Conservation (phyloP, 768 basidiomycete genomes). For the Thelephora ganbajun region DNA sequence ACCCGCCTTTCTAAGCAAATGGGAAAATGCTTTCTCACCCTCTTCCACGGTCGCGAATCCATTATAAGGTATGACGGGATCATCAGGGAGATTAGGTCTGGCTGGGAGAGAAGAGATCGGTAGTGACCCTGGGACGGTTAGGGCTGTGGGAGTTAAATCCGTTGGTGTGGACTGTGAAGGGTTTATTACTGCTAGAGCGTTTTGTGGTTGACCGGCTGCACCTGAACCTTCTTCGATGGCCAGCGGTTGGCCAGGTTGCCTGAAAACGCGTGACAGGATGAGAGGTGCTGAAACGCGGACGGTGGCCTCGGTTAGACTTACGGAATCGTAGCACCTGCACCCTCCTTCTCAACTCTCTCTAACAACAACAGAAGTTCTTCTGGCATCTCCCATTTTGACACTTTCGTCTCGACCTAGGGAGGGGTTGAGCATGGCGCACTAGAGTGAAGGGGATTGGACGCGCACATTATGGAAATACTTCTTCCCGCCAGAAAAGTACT, state of each 20-base stretch:
- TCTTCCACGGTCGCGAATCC: constrained; percentile 80
- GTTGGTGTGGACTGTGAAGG: constrained; percentile 27
- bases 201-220: constrained; percentile 22
- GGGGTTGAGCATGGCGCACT: not conserved
- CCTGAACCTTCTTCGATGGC: not conserved
- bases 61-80: constrained; percentile 80
- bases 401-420: constrained; percentile 65
- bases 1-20: constrained; percentile 77
- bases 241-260: not conserved
- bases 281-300: constrained; percentile 6
- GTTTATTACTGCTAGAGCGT: constrained; percentile 38
- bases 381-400: constrained; percentile 98
- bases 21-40: constrained; percentile 89
- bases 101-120: constrained; percentile 52
- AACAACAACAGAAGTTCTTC: constrained; percentile 78
- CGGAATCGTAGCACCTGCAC: constrained; percentile 20
- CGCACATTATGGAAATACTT: constrained; percentile 85
- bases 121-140: constrained; percentile 33
- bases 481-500: constrained; percentile 84
- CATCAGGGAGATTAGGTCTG: constrained; percentile 71
- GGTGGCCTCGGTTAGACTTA: constrained; percentile 19
- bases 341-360: constrained; percentile 75
- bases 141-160: constrained; percentile 26
- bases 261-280: not conserved
- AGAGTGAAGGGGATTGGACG: not conserved